A percentile compares a stretch with the other conserved stretches of the same genome.
phyloP scores from a whole-genome alignment of 345 rosid genomes.

The Cardiospermum halicacabum region DNA sequence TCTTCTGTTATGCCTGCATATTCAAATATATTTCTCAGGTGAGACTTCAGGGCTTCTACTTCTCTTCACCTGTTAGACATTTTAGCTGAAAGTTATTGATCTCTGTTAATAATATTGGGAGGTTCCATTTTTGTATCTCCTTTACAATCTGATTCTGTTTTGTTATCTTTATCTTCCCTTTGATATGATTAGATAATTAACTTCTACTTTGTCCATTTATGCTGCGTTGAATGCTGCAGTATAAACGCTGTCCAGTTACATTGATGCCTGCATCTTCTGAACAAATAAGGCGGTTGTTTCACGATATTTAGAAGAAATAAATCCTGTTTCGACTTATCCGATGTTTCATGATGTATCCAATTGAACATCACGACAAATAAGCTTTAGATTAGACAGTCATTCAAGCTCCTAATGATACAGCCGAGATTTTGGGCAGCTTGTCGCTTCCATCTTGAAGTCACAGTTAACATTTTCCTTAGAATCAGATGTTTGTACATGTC shows the following conservation, averaged over 20 bases:
- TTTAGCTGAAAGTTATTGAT: background rate
- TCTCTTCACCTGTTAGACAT: background rate
- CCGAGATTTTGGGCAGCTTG: background rate
- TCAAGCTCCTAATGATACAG: background rate
- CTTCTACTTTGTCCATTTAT: background rate
- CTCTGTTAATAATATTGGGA: background rate
- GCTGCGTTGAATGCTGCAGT: constrained; percentile 36
- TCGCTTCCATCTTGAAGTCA: background rate
- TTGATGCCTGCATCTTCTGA: constrained; percentile 74
- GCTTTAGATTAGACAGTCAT: background rate
- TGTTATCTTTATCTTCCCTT: background rate
- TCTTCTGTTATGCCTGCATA: constrained; percentile 91
- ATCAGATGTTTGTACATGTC: background rate
- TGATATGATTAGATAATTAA: background rate
- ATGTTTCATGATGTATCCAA: background rate
- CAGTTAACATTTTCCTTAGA: background rate
- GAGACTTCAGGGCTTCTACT: constrained; percentile 22
- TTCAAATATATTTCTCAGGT: constrained; percentile 92
- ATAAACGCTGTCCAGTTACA: constrained; percentile 86
- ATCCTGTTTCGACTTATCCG: too few relatives aligned
- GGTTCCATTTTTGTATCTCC: background rate
- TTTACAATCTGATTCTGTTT: background rate
- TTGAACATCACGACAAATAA: background rate
- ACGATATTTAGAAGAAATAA: constrained; percentile 60
- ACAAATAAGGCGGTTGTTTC: constrained; percentile 91